Conservation (phyloP, 2,329 filamentous ascomycete genomes). For the Fusarium chlamydosporum region DNA sequence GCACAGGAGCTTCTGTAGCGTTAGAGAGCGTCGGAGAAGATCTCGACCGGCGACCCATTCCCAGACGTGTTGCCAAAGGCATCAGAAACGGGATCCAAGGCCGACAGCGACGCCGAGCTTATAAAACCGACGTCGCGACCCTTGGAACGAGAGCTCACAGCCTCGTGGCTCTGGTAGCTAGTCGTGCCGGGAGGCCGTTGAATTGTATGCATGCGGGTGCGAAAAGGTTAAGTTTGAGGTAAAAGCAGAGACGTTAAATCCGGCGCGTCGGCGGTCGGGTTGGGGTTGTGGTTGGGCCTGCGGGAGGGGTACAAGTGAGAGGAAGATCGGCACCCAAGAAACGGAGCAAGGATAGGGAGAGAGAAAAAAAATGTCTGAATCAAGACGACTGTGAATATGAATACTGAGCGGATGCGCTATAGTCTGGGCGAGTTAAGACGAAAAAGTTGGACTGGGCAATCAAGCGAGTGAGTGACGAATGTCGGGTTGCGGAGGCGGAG, state of each 20-base stretch:
- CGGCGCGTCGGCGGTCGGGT: conserved; percentile 31
- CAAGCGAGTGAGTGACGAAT: conserved; percentile 37
- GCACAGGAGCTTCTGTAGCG: conserved; percentile 58
- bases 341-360: conserved; percentile 8
- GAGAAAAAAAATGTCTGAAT: conserved; percentile 3
- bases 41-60: conserved; percentile 51
- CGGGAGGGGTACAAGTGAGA: conserved; percentile 31
- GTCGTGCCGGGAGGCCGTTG: conserved; percentile 36
- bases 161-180: conserved; percentile 22
- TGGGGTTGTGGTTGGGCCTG: conserved; percentile 18
- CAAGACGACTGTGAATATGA: conserved; percentile 21
- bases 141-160: conserved; percentile 37
- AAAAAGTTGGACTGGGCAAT: conserved; percentile 29
- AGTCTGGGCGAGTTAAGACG: conserved; percentile 17
- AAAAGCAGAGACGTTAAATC: conserved; percentile 30
- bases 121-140: conserved; percentile 40
- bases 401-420: conserved; percentile 5
- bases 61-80: conserved; percentile 50
- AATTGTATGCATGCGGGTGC: conserved; percentile 33
- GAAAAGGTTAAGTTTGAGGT: conserved; percentile 19
- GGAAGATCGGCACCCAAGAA: conserved; percentile 32
- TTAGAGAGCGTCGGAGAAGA: conserved; percentile 55
- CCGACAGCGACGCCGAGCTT: conserved; percentile 43
- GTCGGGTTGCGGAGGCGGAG: conserved; percentile 40
- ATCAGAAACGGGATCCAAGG: conserved; percentile 47